Evolutionary conservation across 345 rosid genomes (phyloP).

Genomic region (Theobroma cacao): DNA sequence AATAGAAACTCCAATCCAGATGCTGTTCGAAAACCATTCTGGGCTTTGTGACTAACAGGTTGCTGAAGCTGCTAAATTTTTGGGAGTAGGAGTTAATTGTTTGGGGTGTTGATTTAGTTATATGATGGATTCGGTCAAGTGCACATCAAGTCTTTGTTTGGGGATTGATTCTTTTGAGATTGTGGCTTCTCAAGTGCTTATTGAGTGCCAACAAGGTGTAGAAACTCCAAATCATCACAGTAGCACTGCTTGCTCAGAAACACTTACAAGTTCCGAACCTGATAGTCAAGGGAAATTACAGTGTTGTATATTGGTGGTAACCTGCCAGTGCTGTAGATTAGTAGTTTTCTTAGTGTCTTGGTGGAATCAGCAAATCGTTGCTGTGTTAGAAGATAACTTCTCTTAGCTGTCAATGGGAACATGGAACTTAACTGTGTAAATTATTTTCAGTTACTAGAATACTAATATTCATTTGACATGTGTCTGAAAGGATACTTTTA

Average conservation of each 20-base stretch:
- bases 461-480: not conserved
- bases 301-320: not conserved
- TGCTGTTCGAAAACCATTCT: slow-evolving; percentile 51
- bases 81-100: not conserved
- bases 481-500: no score
- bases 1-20: slow-evolving; percentile 16
- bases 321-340: not conserved
- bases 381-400: not conserved
- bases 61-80: not conserved
- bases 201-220: not conserved
- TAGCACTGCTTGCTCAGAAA: not conserved
- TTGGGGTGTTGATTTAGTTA: not conserved
- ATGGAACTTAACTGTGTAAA: not conserved
- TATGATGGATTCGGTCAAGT: not conserved
- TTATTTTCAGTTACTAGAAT: not conserved
- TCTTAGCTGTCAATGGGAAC: not conserved
- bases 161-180: not conserved
- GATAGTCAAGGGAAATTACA: not conserved
- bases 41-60: slow-evolving; percentile 43
- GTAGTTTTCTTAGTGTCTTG: not conserved
- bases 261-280: not conserved
- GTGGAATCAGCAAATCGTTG: not conserved
- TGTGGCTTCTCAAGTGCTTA: not conserved
- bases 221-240: not conserved
- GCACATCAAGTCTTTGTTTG: not conserved